Conservation (phyloP, 352 stramenopile species). For the Globisporangium parvum region DNA sequence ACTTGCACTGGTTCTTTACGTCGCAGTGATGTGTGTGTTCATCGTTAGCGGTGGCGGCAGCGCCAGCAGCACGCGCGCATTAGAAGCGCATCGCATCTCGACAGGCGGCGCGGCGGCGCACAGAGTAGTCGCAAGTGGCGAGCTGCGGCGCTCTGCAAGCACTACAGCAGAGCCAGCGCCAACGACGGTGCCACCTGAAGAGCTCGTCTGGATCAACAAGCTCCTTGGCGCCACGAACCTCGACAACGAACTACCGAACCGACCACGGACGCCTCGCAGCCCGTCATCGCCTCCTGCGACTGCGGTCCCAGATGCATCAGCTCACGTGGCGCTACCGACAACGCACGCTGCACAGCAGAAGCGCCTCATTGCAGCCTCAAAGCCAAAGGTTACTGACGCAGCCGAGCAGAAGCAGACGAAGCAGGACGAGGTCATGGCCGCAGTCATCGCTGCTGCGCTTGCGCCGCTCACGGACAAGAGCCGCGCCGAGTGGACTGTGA, state of each 20-base stretch:
- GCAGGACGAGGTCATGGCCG: slow-evolving; percentile 10
- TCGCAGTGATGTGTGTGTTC: slow-evolving; percentile 6
- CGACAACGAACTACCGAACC: neutral
- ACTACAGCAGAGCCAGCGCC: neutral
- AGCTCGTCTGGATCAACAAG: neutral
- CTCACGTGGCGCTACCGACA: neutral
- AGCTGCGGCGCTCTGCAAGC: too few relatives aligned
- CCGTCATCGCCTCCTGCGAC: too few relatives aligned
- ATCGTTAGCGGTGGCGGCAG: neutral
- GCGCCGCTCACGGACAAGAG: slow-evolving; percentile 11
- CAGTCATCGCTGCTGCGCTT: slow-evolving; percentile 12
- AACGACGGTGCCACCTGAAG: neutral
- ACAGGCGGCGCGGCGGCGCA: too few relatives aligned
- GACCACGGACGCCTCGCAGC: neutral
- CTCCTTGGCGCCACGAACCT: neutral
- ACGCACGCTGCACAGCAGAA: neutral
- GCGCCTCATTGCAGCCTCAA: too few relatives aligned
- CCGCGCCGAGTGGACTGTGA: slow-evolving; percentile 10
- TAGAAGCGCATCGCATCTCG: neutral
- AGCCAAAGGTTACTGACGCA: too few relatives aligned
- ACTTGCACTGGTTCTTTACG: slow-evolving; percentile 8
- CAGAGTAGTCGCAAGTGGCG: too few relatives aligned
- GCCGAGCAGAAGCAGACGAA: neutral
- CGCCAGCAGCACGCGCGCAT: neutral
- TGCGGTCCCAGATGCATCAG: neutral